Evolutionary conservation across 192 early-diverging fungal genomes (phyloP).

Genomic region (Bifiguratus adelaidae): DNA sequence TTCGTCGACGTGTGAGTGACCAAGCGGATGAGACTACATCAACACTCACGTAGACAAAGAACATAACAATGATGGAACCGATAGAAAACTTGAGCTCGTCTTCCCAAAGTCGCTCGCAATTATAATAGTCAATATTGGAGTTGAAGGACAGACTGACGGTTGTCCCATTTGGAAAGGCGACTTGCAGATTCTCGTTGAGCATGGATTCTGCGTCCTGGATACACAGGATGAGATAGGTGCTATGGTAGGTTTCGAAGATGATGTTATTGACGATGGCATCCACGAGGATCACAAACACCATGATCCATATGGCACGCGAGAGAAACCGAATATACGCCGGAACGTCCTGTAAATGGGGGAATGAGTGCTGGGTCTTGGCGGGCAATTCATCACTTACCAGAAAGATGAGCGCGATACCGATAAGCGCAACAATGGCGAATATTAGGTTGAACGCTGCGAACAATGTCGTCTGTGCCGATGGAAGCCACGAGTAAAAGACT

Average conservation of each 20-base stretch:
- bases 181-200: neutral
- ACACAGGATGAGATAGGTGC: conserved; percentile 10
- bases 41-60: conserved; percentile 14
- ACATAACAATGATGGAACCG: conserved; percentile 6
- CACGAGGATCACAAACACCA: conserved; percentile 8
- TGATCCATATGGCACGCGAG: conserved; percentile 6
- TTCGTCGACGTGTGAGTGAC: too few relatives aligned
- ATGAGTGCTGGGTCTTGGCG: too few relatives aligned
- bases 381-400: conserved; percentile 12
- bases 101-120: conserved; percentile 19
- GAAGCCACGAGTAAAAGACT: conserved; percentile 20
- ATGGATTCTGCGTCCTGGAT: neutral
- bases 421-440: conserved; percentile 9
- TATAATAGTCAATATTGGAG: conserved; percentile 14
- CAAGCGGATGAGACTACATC: neutral
- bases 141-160: conserved; percentile 9
- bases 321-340: conserved; percentile 1
- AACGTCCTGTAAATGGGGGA: too few relatives aligned
- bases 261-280: conserved; percentile 16
- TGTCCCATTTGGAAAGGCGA: conserved; percentile 3
- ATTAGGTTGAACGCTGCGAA: conserved; percentile 10
- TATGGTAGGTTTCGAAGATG: conserved; percentile 11
- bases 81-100: conserved; percentile 20
- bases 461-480: conserved; percentile 8
- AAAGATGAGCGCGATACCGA: conserved; percentile 7